phyloP scores from a whole-genome alignment of 2,329 filamentous ascomycete species.

The Zymoseptoria ardabiliae region DNA sequence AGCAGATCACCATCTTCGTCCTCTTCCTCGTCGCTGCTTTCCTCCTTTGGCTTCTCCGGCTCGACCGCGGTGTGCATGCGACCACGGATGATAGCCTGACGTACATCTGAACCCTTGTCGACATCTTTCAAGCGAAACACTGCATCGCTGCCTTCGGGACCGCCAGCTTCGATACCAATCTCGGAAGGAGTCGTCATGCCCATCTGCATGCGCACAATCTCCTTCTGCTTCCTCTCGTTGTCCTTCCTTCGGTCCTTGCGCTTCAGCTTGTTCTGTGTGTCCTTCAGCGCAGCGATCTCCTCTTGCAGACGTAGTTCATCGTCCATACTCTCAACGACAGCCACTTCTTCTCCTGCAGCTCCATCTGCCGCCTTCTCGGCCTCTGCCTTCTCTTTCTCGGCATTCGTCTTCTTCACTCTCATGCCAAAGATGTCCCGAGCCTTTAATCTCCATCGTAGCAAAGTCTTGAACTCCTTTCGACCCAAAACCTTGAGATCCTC shows the following conservation, averaged over 20 bases:
- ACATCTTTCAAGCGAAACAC: slow-evolving; percentile 82
- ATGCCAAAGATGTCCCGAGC: slow-evolving; percentile 89
- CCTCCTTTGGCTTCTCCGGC: slow-evolving; percentile 34
- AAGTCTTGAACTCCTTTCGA: slow-evolving; percentile 84
- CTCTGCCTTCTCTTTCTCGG: slow-evolving; percentile 27
- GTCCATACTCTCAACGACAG: slow-evolving; percentile 82
- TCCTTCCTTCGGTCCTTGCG: slow-evolving; percentile 79
- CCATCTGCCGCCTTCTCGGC: slow-evolving; percentile 31
- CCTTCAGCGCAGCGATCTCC: slow-evolving; percentile 73
- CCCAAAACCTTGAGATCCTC: slow-evolving; percentile 82
- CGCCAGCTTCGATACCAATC: slow-evolving; percentile 63
- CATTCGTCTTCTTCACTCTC: slow-evolving; percentile 58
- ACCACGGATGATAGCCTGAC: slow-evolving; percentile 60
- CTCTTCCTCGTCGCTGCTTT: slow-evolving; percentile 44
- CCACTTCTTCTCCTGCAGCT: slow-evolving; percentile 54
- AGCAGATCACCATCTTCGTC: slow-evolving; percentile 77
- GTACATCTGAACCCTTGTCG: slow-evolving; percentile 65
- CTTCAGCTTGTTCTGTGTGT: slow-evolving; percentile 67
- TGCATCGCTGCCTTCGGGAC: slow-evolving; percentile 58
- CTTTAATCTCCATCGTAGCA: slow-evolving; percentile 83
- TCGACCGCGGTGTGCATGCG: slow-evolving; percentile 66
- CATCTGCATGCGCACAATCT: slow-evolving; percentile 93
- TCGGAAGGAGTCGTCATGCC: slow-evolving; percentile 95
- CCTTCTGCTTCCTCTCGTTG: slow-evolving; percentile 90
- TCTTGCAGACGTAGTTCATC: slow-evolving; percentile 87